Evolutionary conservation across 441 rosid genomes (phyloP).

Genomic region (Omphalea diandra): DNA sequence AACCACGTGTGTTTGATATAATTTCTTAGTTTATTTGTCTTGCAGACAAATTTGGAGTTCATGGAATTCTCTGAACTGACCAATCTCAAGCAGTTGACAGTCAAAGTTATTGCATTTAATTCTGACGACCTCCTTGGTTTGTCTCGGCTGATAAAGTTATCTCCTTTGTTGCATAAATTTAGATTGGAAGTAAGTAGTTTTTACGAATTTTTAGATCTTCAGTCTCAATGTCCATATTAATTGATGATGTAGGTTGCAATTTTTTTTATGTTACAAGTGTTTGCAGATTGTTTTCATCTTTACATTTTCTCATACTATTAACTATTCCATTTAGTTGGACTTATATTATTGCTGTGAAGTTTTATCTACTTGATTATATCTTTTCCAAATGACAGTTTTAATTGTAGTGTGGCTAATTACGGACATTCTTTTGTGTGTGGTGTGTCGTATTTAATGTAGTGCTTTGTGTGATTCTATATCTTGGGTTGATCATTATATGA

Average conservation of each 20-base stretch:
- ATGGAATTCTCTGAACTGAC: background rate
- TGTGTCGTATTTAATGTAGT: background rate
- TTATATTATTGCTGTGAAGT: no score
- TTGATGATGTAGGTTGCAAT: no score
- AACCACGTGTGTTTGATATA: background rate
- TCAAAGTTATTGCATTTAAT: background rate
- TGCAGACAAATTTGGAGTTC: background rate
- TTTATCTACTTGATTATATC: background rate
- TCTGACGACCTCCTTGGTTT: background rate
- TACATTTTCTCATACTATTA: no score
- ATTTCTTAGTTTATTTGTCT: background rate
- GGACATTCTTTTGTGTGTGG: background rate
- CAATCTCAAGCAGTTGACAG: background rate
- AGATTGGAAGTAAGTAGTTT: background rate
- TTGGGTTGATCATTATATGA: background rate
- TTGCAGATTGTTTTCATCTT: no score
- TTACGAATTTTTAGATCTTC: background rate
- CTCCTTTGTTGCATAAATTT: background rate
- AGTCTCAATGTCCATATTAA: background rate
- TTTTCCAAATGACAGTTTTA: background rate
- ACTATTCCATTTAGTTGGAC: no score
- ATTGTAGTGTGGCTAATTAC: background rate
- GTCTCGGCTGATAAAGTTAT: background rate
- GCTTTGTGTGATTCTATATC: background rate
- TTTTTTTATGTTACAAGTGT: no score